Evolutionary conservation across 2,329 filamentous ascomycete genomes (phyloP), one percentile per base, ranked within the genome.

Genomic region (Fusarium sacchari): DNA sequence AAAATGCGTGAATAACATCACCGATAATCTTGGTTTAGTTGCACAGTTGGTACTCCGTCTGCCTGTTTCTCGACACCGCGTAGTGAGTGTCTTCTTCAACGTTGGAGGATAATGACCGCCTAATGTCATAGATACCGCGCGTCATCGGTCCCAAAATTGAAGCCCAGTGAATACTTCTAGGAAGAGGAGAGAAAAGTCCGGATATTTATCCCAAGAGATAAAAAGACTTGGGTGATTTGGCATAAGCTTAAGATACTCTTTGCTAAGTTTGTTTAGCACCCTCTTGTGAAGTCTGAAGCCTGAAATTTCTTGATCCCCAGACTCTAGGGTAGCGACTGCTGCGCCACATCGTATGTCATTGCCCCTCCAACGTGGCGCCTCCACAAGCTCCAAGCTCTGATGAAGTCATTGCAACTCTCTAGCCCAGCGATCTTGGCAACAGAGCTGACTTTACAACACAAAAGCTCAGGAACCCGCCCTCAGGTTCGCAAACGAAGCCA

Each of bases 371-470:
- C 65, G 56, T 76, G 75, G 66, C 72, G 40, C 39, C 53, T 50
- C 55, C 47, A 74, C 57, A 57, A 47, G 44, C 26, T 47, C 20
- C 44, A 47, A 47, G 34, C 55, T 71, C 57, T 62, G 32, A 74
- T 77, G 76, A 78, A 77, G 76, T 78, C 76, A 78, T 78, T 63
- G 65, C 59, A 64, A 43, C 68, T 65, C 61, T 68, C 61, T 68
- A 55, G 63, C 39, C 36, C 37, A 52, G 42, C 20, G 49, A 68
- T 65, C 46, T 57, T 50, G 34, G 37, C 43, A 52, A 57, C 47
- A 52, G 43, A 73, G 53, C 55, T 28, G 49, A 50, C 39, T 53
- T 57, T 57, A 47, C 28, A 32, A 18, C 28, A 18, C 36, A 43
- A n/a, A 60, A 60, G 47, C 42, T 65, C 44, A 22, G 28, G 28